A percentile compares a stretch with the other conserved stretches of the same genome.
These are phyloP conservation scores for Hygrocybe coccinea DNA, from an alignment of 768 basidiomycete species.

Conservation along the genomic window DNA sequence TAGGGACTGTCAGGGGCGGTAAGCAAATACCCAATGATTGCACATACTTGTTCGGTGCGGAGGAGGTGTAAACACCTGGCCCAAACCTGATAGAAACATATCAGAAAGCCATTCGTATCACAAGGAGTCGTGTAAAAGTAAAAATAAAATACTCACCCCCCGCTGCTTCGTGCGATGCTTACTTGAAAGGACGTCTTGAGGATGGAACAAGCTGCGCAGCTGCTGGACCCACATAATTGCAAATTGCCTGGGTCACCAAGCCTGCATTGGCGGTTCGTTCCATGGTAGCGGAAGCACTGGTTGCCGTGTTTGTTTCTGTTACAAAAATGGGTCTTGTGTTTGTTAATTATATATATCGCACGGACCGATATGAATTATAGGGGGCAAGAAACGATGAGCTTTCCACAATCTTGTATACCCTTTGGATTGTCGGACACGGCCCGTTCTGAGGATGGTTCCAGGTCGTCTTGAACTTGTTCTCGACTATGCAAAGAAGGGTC, in stretches of 20 bases:
- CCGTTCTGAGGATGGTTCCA: neutral
- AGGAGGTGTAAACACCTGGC: slow-evolving; percentile 22
- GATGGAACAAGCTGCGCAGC: slow-evolving; percentile 23
- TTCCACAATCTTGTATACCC: slow-evolving; percentile 15
- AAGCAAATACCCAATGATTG: neutral
- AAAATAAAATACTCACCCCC: slow-evolving; percentile 1
- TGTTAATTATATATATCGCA: neutral
- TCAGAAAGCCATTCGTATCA: neutral
- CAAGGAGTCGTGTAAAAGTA: neutral
- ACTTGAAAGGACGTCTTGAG: slow-evolving; percentile 8
- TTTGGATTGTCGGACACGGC: slow-evolving; percentile 11
- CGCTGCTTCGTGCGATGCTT: neutral
- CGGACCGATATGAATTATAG: slow-evolving; percentile 12
- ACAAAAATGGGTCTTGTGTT: no score
- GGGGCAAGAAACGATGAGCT: neutral
- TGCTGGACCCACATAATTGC: slow-evolving; percentile 15
- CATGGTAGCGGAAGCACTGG: slow-evolving; percentile 18
- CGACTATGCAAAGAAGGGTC: slow-evolving; percentile 3
- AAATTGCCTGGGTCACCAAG: slow-evolving; percentile 21
- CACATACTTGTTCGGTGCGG: slow-evolving; percentile 11
- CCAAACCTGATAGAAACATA: slow-evolving; percentile 18
- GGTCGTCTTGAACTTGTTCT: slow-evolving; percentile 2
- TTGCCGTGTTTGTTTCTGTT: slow-evolving; percentile 9
- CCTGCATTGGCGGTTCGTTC: slow-evolving; percentile 18
- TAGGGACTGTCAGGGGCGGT: neutral